Evolutionary conservation across 2,329 filamentous ascomycete genomes (phyloP), one percentile per base, ranked within the genome.

Genomic region (Dryadomyces quercus-mongolicae): DNA sequence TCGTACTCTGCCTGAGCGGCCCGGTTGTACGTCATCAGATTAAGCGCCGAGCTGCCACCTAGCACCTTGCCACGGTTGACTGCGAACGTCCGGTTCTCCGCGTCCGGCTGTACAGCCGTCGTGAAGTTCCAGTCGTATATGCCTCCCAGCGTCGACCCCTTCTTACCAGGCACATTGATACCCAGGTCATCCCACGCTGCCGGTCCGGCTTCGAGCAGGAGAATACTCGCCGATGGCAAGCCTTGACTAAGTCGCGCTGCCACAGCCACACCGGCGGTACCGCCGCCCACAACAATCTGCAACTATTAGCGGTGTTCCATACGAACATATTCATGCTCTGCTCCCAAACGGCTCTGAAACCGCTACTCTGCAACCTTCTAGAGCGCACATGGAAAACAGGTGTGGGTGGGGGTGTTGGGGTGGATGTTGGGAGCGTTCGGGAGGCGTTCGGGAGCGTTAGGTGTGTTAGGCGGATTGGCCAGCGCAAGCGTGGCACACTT

Each of bases 21-120:
- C 5, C 67, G 60, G 52, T 68, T 65, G 55, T 65, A 68, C 31
- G 63, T 62, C 66, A 68, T 65, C 48, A 73, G 70, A 57, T 76
- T 76, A 34, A 76, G 56, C 0, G 71, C 67, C 20, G 67, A 71
- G 38, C 67, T 70, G 13, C 74, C 74, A 13, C 74, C 74, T 0
- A 77, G 66, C 1, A 73, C 69, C 50, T 72, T 71, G 12, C 71
- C 74, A 6, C 72, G 65, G 15, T 67, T 67, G 42, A 71, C 68
- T 5, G 62, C 50, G 21, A 74, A 68, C 7, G 64, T 57, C 1
- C 70, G 66, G 9, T 65, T 62, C n/a, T 69, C 67, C 3, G 73
- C 66, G 20, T 63, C 57, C 1, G 64, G 55, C 51, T 74, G 71
- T 2, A 70, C 63, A 5, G 64, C 62, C 0, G 71, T 71, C 7